phyloP scores from a whole-genome alignment of 305 asterid genomes.

The Rubia balearica region DNA sequence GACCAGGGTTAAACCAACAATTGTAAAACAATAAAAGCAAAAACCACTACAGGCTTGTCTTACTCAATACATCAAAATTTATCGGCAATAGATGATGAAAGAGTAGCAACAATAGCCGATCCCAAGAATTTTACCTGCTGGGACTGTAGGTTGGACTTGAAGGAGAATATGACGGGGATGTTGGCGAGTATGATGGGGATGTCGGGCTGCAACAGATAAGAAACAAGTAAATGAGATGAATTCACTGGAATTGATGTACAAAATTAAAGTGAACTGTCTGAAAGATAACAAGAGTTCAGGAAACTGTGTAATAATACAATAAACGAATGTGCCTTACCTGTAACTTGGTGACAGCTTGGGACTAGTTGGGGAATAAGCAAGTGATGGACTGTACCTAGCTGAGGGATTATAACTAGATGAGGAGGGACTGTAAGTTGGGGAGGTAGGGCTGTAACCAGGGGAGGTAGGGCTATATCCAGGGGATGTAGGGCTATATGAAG shows the following conservation, averaged over 20 bases:
- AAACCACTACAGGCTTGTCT: not conserved
- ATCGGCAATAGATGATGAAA: no score
- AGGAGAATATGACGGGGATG: conserved; percentile 89
- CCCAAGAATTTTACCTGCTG: conserved; percentile 59
- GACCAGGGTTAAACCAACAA: not conserved
- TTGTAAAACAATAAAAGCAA: not conserved
- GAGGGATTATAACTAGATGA: conserved; percentile 81
- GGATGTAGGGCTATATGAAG: conserved; percentile 73
- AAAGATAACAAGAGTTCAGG: not conserved
- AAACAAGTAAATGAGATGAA: not conserved
- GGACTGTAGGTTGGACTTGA: conserved; percentile 94
- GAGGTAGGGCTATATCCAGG: conserved; percentile 80
- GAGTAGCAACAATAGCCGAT: not conserved
- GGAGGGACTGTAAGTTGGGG: conserved; percentile 69
- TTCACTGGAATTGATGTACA: not conserved
- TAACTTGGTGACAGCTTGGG: conserved; percentile 56
- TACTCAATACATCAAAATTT: not conserved
- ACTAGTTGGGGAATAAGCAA: conserved; percentile 85
- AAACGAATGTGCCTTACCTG: not conserved
- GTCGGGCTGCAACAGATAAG: conserved; percentile 71
- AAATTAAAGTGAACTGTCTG: not conserved
- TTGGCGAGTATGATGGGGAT: conserved; percentile 87
- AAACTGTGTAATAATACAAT: conserved; percentile 2
- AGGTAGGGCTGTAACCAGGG: conserved; percentile 84
- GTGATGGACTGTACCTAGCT: conserved; percentile 78